Conservation (phyloP, 2,329 filamentous ascomycete genomes). For the Neurospora crassa region DNA sequence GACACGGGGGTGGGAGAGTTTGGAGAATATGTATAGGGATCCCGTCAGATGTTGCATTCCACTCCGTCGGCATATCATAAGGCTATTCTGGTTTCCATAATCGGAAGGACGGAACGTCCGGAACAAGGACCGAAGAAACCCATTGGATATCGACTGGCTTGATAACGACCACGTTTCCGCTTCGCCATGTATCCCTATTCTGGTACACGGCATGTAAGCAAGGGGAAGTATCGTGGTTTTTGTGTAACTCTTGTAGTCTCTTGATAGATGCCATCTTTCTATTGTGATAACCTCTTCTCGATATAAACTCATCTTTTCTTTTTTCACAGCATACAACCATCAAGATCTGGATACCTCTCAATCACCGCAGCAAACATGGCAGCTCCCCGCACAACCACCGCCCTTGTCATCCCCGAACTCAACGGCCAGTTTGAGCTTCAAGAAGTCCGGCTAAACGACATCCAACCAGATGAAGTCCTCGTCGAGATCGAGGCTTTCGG, state of each 20-base stretch:
- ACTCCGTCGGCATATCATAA: neutral
- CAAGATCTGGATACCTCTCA: neutral
- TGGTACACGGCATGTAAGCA: neutral
- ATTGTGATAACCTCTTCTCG: neutral
- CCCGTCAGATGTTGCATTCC: neutral
- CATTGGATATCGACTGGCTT: neutral
- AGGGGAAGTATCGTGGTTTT: neutral
- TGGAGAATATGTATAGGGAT: neutral
- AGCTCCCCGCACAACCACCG: conserved; percentile 13
- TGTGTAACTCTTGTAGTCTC: neutral
- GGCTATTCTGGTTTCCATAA: neutral
- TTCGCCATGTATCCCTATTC: neutral
- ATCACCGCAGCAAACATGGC: conserved; percentile 7
- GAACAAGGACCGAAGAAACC: no score
- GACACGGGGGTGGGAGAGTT: neutral
- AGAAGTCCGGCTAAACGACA: conserved; percentile 12
- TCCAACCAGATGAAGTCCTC: conserved; percentile 21
- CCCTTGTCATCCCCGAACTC: conserved; percentile 16
- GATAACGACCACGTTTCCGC: neutral
- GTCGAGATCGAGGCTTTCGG: conserved; percentile 25
- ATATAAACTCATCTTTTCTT: neutral
- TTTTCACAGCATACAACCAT: neutral
- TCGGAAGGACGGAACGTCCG: neutral
- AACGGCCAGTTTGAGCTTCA: conserved; percentile 15
- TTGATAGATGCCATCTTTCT: neutral